Evolutionary conservation across 495 filamentous ascomycete genomes (phyloP).

Genomic region (Trypethelium eluteriae): DNA sequence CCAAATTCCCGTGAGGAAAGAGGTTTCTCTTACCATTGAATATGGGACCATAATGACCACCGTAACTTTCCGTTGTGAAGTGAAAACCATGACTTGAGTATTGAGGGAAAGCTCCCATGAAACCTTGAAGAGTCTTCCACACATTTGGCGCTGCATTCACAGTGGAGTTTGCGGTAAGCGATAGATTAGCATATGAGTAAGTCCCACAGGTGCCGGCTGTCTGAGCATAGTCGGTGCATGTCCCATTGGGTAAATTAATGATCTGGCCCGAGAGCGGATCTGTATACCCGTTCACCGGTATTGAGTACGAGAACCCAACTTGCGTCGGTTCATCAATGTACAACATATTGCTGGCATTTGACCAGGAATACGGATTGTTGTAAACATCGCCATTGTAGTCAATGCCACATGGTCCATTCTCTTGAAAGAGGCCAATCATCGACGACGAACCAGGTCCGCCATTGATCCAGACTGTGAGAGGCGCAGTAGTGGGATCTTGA

Average conservation of each 20-base stretch:
- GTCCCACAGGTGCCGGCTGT: slow-evolving; percentile 14
- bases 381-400: slow-evolving; percentile 43
- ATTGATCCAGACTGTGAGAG: slow-evolving; percentile 55
- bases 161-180: slow-evolving; percentile 15
- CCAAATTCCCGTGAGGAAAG: background rate
- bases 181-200: slow-evolving; percentile 7
- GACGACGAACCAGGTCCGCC: slow-evolving; percentile 51
- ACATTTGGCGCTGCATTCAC: slow-evolving; percentile 13
- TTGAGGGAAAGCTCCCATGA: slow-evolving; percentile 17
- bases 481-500: slow-evolving; percentile 47
- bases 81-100: slow-evolving; percentile 14
- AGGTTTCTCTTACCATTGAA: slow-evolving; percentile 38
- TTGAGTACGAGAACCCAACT: slow-evolving; percentile 52
- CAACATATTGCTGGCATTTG: slow-evolving; percentile 50
- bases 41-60: slow-evolving; percentile 59
- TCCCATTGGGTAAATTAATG: slow-evolving; percentile 9
- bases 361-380: slow-evolving; percentile 53
- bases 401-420: slow-evolving; percentile 51
- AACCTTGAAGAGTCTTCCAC: slow-evolving; percentile 17
- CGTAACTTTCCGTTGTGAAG: slow-evolving; percentile 15
- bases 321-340: slow-evolving; percentile 53
- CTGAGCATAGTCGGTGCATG: slow-evolving; percentile 15
- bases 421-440: slow-evolving; percentile 56
- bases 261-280: slow-evolving; percentile 12
- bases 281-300: slow-evolving; percentile 42